phyloP scores from a whole-genome alignment of 345 rosid genomes.

The Syzygium aqueum region DNA sequence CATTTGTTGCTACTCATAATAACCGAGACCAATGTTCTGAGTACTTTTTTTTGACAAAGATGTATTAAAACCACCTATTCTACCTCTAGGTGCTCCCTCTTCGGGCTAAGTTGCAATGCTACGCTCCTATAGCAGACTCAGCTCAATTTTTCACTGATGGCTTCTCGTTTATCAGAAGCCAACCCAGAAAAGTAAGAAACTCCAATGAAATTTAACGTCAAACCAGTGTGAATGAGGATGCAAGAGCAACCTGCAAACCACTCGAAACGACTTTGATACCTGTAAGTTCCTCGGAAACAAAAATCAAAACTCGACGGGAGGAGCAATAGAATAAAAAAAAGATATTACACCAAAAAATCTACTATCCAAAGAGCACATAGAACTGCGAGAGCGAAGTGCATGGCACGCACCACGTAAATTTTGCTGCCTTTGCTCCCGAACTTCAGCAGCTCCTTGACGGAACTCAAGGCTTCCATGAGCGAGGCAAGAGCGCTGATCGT shows the following conservation, averaged over 20 bases:
- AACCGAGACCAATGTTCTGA: background rate
- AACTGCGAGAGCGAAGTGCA: no score
- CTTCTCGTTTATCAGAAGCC: background rate
- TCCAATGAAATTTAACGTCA: background rate
- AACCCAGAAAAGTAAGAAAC: background rate
- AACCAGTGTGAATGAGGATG: background rate
- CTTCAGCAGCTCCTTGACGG: constrained; percentile 56
- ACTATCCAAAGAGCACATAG: background rate
- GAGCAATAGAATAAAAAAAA: no score
- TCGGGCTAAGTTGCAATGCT: background rate
- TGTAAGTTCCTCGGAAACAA: no score
- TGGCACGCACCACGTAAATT: constrained; percentile 79
- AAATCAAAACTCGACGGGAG: no score
- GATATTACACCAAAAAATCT: no score
- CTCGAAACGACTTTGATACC: no score
- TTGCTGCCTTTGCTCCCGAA: constrained; percentile 80
- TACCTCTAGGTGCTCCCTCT: background rate
- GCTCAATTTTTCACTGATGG: background rate
- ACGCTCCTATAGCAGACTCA: background rate
- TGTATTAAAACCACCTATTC: fast-evolving
- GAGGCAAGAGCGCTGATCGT: constrained; percentile 27
- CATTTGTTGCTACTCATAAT: no score
- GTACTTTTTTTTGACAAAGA: background rate
- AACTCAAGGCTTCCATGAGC: constrained; percentile 38
- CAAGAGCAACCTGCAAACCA: background rate